Evolutionary conservation across 1,284 basidiomycete genomes (phyloP).

Genomic region (Apiotrichum montevideense): DNA sequence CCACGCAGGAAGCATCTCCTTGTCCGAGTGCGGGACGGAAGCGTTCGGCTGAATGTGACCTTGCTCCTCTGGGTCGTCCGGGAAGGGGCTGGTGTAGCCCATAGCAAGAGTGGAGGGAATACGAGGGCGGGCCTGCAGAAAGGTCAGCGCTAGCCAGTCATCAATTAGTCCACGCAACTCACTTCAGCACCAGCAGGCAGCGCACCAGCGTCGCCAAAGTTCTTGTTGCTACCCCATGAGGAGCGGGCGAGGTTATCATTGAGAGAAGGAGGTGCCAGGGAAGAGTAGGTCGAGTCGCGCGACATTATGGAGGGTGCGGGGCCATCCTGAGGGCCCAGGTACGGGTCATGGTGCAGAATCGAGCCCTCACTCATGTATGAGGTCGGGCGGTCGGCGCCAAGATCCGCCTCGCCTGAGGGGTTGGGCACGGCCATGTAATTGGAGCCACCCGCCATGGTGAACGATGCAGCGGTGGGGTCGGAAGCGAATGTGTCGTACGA

Average conservation of each 20-base stretch:
- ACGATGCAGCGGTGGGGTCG: background rate
- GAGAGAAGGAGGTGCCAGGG: conserved; percentile 12
- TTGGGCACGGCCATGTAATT: conserved; percentile 1
- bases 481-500: background rate
- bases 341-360: background rate
- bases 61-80: conserved; percentile 28
- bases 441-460: conserved; percentile 7
- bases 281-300: conserved; percentile 34
- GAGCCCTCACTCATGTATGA: conserved; percentile 2
- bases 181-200: conserved; percentile 24
- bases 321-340: conserved; percentile 6
- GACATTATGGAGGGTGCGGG: conserved; percentile 37
- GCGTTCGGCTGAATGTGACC: conserved; percentile 34
- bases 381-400: background rate
- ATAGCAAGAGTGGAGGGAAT: conserved; percentile 24
- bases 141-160: background rate
- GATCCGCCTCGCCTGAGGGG: conserved; percentile 1
- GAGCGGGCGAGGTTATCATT: conserved; percentile 4
- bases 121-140: conserved; percentile 7
- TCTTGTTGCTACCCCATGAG: conserved; percentile 16
- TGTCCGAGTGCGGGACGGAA: conserved; percentile 15
- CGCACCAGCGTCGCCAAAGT: conserved; percentile 23
- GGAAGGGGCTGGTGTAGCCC: conserved; percentile 26
- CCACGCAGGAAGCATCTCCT: conserved; percentile 32
- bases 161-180: conserved; percentile 5